A percentile compares a stretch with the other conserved stretches of the same genome.
phyloP scores from a whole-genome alignment of 768 basidiomycete genomes.

The Boletus rufocinnamomeus region DNA sequence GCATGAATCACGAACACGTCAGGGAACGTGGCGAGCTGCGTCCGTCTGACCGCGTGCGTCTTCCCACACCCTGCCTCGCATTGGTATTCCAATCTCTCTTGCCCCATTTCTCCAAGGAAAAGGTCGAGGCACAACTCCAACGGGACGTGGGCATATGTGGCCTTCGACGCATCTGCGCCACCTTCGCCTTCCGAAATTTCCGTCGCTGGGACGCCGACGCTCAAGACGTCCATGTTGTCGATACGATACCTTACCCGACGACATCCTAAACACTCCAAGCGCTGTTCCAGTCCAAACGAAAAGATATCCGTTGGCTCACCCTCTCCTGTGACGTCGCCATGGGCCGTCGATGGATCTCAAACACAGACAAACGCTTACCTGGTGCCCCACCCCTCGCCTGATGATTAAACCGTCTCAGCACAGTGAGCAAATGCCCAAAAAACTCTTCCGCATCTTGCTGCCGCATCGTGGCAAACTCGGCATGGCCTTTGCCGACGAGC shows the following conservation, averaged over 20 bases:
- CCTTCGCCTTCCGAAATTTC: conserved; percentile 29
- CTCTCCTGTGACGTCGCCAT: conserved; percentile 2
- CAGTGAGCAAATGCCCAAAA: conserved; percentile 75
- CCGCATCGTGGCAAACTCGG: conserved; percentile 93
- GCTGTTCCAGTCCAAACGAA: conserved; percentile 82
- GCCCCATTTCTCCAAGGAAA: conserved; percentile 44
- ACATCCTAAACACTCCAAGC: conserved; percentile 81
- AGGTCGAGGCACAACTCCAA: conserved; percentile 63
- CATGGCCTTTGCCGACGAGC: conserved; percentile 89
- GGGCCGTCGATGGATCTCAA: neutral
- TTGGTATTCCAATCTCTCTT: conserved; percentile 74
- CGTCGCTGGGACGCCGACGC: conserved; percentile 73
- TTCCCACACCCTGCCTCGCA: conserved; percentile 74
- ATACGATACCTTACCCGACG: conserved; percentile 78
- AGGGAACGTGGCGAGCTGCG: conserved; percentile 83
- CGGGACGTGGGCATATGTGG: conserved; percentile 59
- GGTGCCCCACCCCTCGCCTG: conserved; percentile 43
- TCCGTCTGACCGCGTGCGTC: conserved; percentile 69
- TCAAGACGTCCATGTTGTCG: conserved; percentile 75
- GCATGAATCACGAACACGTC: conserved; percentile 86
- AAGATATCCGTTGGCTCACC: conserved; percentile 76
- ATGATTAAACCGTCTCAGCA: conserved; percentile 66
- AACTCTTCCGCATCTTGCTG: conserved; percentile 99
- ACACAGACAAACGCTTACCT: conserved; percentile 21
- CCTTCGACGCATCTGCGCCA: conserved; percentile 40